Percentiles rank a stretch among this genome's conserved stretches.
phyloP scores from a whole-genome alignment of 306 rosid genomes.

The Fagus sylvatica region DNA sequence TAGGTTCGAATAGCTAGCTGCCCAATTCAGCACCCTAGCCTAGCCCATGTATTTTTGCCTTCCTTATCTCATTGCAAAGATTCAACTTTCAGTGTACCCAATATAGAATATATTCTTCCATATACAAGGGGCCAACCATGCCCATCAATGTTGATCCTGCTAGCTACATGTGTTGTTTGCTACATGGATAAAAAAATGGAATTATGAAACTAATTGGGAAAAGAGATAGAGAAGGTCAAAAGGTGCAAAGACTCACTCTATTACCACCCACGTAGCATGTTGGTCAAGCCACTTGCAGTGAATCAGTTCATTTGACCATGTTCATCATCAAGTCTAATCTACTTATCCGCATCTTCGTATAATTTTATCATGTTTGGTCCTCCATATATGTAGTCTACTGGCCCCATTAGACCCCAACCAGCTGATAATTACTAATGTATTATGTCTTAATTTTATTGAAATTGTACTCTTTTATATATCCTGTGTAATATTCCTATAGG shows the following conservation, averaged over 20 bases:
- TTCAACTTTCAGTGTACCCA: background rate
- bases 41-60: background rate
- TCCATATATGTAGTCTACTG: background rate
- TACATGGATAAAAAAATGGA: background rate
- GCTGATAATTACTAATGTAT: background rate
- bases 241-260: background rate
- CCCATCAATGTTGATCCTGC: background rate
- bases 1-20: background rate
- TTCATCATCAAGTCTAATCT: background rate
- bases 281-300: constrained; percentile 40
- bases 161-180: background rate
- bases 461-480: too few species aligned
- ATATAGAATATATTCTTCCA: constrained; percentile 41
- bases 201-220: background rate
- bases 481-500: too few species aligned
- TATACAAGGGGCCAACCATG: constrained; percentile 29
- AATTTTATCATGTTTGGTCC: background rate
- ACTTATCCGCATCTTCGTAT: background rate
- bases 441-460: background rate
- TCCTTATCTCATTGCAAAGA: background rate
- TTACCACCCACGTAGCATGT: background rate
- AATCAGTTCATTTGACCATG: constrained; percentile 41
- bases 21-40: background rate
- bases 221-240: background rate
- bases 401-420: background rate